These are phyloP conservation scores for Exobasidium rhododendri DNA, from an alignment of 1,284 basidiomycete species.

Conservation along the genomic window DNA sequence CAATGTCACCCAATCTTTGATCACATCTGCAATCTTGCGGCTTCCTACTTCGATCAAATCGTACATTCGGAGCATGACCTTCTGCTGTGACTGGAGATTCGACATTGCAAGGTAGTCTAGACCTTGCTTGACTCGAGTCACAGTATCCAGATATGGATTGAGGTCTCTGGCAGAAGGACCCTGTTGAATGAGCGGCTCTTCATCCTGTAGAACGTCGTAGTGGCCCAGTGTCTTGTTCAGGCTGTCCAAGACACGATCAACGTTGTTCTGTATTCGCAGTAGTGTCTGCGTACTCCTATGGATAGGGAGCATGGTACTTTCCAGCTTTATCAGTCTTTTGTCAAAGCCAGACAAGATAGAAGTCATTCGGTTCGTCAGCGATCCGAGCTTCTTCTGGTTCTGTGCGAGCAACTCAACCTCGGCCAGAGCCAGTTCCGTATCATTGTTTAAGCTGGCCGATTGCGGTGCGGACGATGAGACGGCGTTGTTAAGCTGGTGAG, in stretches of 20 bases:
- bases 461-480: neutral
- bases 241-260: conserved; percentile 39
- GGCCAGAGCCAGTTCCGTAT: conserved; percentile 48
- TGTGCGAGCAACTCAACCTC: conserved; percentile 56
- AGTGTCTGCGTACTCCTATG: conserved; percentile 51
- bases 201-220: conserved; percentile 48
- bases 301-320: conserved; percentile 51
- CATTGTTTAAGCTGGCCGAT: conserved; percentile 19
- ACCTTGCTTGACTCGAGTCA: conserved; percentile 44
- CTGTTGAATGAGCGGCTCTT: conserved; percentile 47
- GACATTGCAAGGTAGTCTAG: conserved; percentile 33
- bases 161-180: conserved; percentile 44
- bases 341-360: conserved; percentile 56
- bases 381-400: conserved; percentile 54
- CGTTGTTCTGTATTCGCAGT: conserved; percentile 34
- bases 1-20: conserved; percentile 40
- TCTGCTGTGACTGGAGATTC: conserved; percentile 34
- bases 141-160: conserved; percentile 47
- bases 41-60: conserved; percentile 46
- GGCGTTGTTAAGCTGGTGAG: neutral
- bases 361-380: conserved; percentile 55
- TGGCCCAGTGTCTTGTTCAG: conserved; percentile 47
- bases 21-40: conserved; percentile 38
- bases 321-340: conserved; percentile 53
- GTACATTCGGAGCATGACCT: conserved; percentile 44